Evolutionary conservation across 2,329 filamentous ascomycete genomes (phyloP).

Genomic region (Ceratocystis papillata): DNA sequence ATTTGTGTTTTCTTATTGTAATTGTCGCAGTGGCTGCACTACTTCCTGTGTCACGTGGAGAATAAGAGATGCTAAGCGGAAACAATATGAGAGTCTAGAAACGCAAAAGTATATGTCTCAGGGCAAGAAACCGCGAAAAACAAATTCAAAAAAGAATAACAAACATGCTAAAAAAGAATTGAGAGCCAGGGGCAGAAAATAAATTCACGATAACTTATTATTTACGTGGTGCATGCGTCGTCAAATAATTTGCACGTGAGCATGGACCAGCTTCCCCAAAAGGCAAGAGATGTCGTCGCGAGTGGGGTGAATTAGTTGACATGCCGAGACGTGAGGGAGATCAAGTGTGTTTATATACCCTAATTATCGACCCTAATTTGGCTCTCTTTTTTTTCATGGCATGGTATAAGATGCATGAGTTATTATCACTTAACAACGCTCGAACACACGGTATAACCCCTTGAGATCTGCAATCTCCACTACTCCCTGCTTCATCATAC

Average conservation of each 20-base stretch:
- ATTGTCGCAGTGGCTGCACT: neutral
- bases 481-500: slow-evolving; percentile 60
- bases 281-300: neutral
- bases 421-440: slow-evolving; percentile 58
- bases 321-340: neutral
- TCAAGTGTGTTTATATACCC: neutral
- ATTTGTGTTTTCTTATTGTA: slow-evolving; percentile 1
- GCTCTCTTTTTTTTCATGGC: neutral
- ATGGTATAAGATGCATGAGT: neutral
- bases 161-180: neutral
- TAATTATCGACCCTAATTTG: neutral
- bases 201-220: neutral
- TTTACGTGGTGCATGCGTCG: neutral
- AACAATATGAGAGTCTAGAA: neutral
- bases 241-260: slow-evolving; percentile 11
- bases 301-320: neutral
- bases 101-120: neutral
- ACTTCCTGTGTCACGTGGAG: neutral
- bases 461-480: slow-evolving; percentile 87
- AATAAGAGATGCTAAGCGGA: neutral
- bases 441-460: slow-evolving; percentile 87
- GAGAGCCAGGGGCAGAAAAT: neutral
- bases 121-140: neutral
- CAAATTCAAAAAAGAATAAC: neutral
- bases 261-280: neutral